A percentile compares a stretch with the other conserved stretches of the same genome.
Evolutionary conservation across 1,139 yeast genomes (phyloP).

Genomic region (Yamadazyma pseudoaaseri): DNA sequence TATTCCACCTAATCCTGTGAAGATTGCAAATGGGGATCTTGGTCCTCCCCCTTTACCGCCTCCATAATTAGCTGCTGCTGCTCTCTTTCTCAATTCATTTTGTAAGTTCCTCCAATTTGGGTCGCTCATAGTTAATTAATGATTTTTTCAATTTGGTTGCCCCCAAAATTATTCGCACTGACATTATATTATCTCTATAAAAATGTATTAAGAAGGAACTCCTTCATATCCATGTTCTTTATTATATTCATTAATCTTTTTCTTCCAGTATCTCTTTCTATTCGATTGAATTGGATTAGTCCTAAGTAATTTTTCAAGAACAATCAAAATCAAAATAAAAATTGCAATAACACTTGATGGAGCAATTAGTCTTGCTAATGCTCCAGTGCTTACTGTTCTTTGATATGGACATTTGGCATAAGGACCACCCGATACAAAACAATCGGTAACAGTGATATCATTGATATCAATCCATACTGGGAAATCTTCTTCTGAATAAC

Average conservation of each 20-base stretch:
- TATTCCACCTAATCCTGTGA: slow-evolving; percentile 80
- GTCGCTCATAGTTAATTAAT: slow-evolving; percentile 35
- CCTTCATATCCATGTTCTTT: slow-evolving; percentile 44
- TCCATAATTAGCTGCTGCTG: slow-evolving; percentile 41
- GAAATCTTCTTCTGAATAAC: slow-evolving; percentile 16
- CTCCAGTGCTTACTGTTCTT: slow-evolving; percentile 49
- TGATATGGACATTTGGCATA: slow-evolving; percentile 78
- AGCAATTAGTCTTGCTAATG: slow-evolving; percentile 62
- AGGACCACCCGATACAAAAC: slow-evolving; percentile 89
- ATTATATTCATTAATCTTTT: slow-evolving; percentile 32
- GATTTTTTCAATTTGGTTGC: background rate
- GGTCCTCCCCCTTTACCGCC: slow-evolving; percentile 36
- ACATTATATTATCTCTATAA: background rate
- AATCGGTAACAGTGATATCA: slow-evolving; percentile 66
- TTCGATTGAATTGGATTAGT: slow-evolving; percentile 41
- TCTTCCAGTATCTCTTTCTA: slow-evolving; percentile 42
- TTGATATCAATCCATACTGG: slow-evolving; percentile 83
- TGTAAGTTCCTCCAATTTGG: slow-evolving; percentile 70
- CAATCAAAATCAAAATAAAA: slow-evolving; percentile 43
- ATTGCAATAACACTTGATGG: slow-evolving; percentile 64
- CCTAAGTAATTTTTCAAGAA: slow-evolving; percentile 33
- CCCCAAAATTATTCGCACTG: background rate
- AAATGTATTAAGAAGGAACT: slow-evolving; percentile 32
- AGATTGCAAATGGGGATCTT: slow-evolving; percentile 52
- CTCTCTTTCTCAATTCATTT: slow-evolving; percentile 63